A percentile compares a stretch with the other conserved stretches of the same genome.
These are phyloP conservation scores for Microthyrium microscopicum DNA, from an alignment of 2,329 filamentous ascomycete species.

Conservation along the genomic window DNA sequence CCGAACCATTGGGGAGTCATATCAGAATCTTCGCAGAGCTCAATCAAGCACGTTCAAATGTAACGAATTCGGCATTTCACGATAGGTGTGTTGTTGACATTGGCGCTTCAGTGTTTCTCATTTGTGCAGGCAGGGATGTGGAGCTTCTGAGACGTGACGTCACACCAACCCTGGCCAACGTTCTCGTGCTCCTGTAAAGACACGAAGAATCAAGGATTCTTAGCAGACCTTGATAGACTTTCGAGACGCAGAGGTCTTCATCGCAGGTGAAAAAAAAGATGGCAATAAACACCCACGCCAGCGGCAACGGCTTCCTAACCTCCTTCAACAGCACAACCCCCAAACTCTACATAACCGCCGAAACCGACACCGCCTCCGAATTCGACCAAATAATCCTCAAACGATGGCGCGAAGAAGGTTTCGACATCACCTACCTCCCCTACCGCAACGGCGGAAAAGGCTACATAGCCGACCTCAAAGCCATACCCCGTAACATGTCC, in stretches of 20 bases:
- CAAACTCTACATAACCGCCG: slow-evolving; percentile 31
- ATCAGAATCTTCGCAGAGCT: too few relatives aligned
- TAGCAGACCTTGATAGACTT: too few relatives aligned
- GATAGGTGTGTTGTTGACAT: too few relatives aligned
- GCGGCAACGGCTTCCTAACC: slow-evolving; percentile 1
- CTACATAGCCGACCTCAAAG: slow-evolving; percentile 32
- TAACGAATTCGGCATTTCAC: too few relatives aligned
- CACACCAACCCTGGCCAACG: too few relatives aligned
- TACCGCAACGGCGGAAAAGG: slow-evolving; percentile 31
- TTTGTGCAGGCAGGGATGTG: too few relatives aligned
- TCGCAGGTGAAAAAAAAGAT: background rate
- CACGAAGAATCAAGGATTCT: too few relatives aligned
- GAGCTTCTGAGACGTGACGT: too few relatives aligned
- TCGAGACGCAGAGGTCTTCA: background rate
- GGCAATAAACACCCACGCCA: background rate
- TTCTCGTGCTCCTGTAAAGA: too few relatives aligned
- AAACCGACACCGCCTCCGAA: slow-evolving; percentile 24
- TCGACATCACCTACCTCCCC: slow-evolving; percentile 40
- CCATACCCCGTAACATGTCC: slow-evolving; percentile 24
- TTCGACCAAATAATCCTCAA: slow-evolving; percentile 38
- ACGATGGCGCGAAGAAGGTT: slow-evolving; percentile 44
- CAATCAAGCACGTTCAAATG: too few relatives aligned
- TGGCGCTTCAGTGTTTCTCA: too few relatives aligned
- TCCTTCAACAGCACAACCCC: slow-evolving; percentile 3
- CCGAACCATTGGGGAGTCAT: too few relatives aligned